Base-by-base conservation (phyloP, 169 alveolate species). In the Theileria annulata region DNA sequence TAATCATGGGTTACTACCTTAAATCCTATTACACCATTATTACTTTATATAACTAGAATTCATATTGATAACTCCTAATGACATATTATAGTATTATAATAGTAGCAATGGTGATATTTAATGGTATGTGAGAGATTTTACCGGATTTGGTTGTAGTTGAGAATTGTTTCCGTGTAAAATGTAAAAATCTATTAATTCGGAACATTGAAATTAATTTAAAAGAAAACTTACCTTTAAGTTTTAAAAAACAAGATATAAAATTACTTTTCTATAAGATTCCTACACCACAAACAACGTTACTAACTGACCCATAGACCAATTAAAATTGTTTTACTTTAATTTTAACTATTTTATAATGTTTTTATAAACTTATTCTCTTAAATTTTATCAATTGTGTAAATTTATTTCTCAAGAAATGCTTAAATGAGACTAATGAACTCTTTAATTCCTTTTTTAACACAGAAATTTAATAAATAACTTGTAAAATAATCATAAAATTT, bases 1-100 rank as follows among this genome's bases (percentile, higher is more conserved):
- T 94, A 97, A 64, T 95, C 90, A 83, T 96, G 98, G 68, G 96
- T 98, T 28, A 93, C 92, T 21, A 95, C 93, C 21, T 95, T 95
- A 87, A 92, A 94, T 21, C 92, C 94, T 85, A 81, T 74, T 3
- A 21, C 13, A 56, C 0, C 8, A 13, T 56, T 2, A 56, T 2
- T 56, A 56, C 9, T 25, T 25, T 25, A 0, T 10, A n/a, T 3
- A 64, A 64, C n/a, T 31, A 6, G 73, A 5, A 68, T 68, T 8
- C 6, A 17, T 17, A 42, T 3, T 42, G 51, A 10, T 42, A 8
- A 42, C 51, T 42, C 51, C 3, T 2, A 8, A 42, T 12, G 13
- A 42, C 51, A 42, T 15, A 49, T 17, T 49, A 49, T 49, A 49
- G 15, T 15, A 49, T 49, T 49, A 49, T 49, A 49, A 15, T 17